Evolutionary conservation across 2,329 filamentous ascomycete genomes (phyloP).

Genomic region (Colletotrichum chlorophyti): DNA sequence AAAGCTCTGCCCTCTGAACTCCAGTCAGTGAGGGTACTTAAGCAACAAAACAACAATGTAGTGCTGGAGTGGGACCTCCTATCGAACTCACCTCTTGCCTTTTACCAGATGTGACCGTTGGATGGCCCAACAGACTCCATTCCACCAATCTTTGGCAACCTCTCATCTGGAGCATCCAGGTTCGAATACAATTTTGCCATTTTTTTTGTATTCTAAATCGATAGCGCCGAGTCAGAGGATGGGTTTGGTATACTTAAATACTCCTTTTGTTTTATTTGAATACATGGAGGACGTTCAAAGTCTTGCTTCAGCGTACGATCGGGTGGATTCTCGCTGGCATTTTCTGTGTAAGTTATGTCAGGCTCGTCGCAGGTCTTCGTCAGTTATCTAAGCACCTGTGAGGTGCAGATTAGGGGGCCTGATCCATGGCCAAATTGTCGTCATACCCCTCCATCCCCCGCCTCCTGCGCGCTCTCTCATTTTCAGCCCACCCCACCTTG

Average conservation of each 20-base stretch:
- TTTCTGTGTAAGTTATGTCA: too few relatives aligned
- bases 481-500: slow-evolving; percentile 13
- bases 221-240: too few relatives aligned
- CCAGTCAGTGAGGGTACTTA: slow-evolving; percentile 29
- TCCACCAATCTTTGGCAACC: slow-evolving; percentile 47
- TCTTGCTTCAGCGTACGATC: too few relatives aligned
- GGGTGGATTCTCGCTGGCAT: too few relatives aligned
- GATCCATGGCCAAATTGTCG: slow-evolving; percentile 11
- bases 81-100: slow-evolving; percentile 72
- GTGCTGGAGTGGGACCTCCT: slow-evolving; percentile 64
- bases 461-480: neutral
- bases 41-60: fast-evolving
- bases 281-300: too few relatives aligned
- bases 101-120: slow-evolving; percentile 75
- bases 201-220: neutral
- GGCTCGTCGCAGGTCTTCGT: neutral
- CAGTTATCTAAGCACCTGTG: too few relatives aligned
- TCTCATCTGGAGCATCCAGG: slow-evolving; percentile 31
- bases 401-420: neutral
- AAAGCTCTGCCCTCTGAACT: neutral
- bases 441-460: slow-evolving; percentile 22
- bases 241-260: too few relatives aligned
- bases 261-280: too few relatives aligned
- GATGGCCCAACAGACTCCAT: slow-evolving; percentile 46
- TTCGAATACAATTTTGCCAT: slow-evolving; percentile 35